Conservation (phyloP, 192 early-diverging fungal species). For the Backusella parvicylindrica region DNA sequence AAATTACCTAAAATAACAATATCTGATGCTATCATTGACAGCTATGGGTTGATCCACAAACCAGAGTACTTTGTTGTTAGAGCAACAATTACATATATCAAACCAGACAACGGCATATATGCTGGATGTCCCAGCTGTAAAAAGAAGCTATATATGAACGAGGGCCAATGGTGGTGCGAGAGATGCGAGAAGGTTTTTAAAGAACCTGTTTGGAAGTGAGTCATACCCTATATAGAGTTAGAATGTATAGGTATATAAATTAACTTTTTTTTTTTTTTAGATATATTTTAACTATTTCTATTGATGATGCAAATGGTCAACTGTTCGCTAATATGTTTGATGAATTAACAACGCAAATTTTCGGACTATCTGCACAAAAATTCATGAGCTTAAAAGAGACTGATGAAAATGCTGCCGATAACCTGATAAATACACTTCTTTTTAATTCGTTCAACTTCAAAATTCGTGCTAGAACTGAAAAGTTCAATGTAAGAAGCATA, state of each 20-base stretch:
- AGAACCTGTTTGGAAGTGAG: constrained; percentile 57
- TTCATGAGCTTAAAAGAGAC: constrained; percentile 53
- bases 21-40: background rate
- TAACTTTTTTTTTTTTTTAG: background rate
- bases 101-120: constrained; percentile 68
- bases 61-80: constrained; percentile 71
- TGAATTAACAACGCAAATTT: constrained; percentile 63
- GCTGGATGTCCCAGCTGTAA: constrained; percentile 88
- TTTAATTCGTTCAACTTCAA: constrained; percentile 75
- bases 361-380: constrained; percentile 71
- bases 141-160: constrained; percentile 82
- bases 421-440: constrained; percentile 49
- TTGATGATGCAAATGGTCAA: constrained; percentile 79
- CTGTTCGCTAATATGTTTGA: constrained; percentile 86
- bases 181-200: constrained; percentile 73
- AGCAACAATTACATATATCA: constrained; percentile 75
- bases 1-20: background rate
- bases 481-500: constrained; percentile 61
- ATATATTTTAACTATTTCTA: constrained; percentile 72
- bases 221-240: background rate
- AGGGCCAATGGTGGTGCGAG: constrained; percentile 83
- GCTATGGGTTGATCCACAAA: constrained; percentile 12
- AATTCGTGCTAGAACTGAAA: constrained; percentile 76
- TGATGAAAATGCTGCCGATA: constrained; percentile 21
- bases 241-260: background rate